These are phyloP conservation scores for Kodamaea kakaduensis DNA, from an alignment of 805 yeast genomes.

Conservation along the genomic window DNA sequence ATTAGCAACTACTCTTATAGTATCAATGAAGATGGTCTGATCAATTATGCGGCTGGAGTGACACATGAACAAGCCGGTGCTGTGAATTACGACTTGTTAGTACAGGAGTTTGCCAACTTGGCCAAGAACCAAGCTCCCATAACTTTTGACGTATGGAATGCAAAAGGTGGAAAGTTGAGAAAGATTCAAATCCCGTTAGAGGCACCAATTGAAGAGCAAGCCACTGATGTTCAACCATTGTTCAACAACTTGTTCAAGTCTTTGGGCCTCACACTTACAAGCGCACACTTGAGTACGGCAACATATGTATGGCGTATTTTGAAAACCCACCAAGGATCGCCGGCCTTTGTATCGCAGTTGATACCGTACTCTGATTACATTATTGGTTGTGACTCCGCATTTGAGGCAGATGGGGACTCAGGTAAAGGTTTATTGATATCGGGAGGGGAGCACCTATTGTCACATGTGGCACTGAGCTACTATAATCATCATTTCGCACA, in stretches of 20 bases:
- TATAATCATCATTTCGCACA: slow-evolving; percentile 43
- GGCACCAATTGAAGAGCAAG: slow-evolving; percentile 7
- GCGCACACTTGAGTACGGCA: slow-evolving; percentile 71
- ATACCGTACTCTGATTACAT: slow-evolving; percentile 85
- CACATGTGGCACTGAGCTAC: slow-evolving; percentile 59
- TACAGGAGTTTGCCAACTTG: slow-evolving; percentile 38
- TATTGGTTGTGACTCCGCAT: slow-evolving; percentile 57
- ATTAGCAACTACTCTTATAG: slow-evolving; percentile 26
- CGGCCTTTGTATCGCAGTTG: slow-evolving; percentile 80
- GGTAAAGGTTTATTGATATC: slow-evolving; percentile 67
- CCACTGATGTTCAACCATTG: slow-evolving; percentile 11
- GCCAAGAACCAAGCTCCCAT: slow-evolving; percentile 36
- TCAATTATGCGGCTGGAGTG: slow-evolving; percentile 33
- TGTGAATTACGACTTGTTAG: slow-evolving; percentile 40
- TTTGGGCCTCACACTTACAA: slow-evolving; percentile 67
- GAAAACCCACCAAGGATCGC: slow-evolving; percentile 66
- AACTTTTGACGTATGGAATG: slow-evolving; percentile 71
- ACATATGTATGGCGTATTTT: slow-evolving; percentile 86
- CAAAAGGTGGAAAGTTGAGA: slow-evolving; percentile 68
- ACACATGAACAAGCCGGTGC: slow-evolving; percentile 32
- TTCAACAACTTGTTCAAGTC: slow-evolving; percentile 38
- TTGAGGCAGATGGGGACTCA: slow-evolving; percentile 51
- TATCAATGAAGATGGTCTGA: slow-evolving; percentile 39
- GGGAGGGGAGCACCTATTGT: slow-evolving; percentile 81
- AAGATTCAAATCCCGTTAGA: slow-evolving; percentile 26